Base-by-base conservation (phyloP, 2,329 filamentous ascomycete species). In the Colletotrichum lentis region DNA sequence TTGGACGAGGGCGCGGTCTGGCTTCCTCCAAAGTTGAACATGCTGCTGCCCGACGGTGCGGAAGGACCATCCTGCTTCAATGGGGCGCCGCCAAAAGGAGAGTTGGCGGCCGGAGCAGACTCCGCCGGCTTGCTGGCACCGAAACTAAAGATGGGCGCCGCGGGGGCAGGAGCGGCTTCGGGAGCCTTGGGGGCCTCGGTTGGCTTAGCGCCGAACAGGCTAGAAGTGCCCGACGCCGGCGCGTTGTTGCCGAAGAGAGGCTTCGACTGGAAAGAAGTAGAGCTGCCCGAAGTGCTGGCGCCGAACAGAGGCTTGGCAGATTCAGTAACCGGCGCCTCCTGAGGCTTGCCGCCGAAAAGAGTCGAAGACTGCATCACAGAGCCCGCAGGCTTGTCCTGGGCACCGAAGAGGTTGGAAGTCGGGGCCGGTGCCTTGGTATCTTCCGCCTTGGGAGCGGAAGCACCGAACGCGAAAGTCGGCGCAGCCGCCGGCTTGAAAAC, bases 21-120 rank as follows among this genome's bases (percentile, higher is more conserved):
- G 69, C 71, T 66, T 11, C 72, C 75, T 22, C 81, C 82, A 71
- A 84, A 84, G 67, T 74, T 78, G 69, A 80, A 78, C n/a, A 76
- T 75, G 2, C 76, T 75, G 2, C 76, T 71, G 5, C 74, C 69
- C 14, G 74, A 72, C 10, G 73, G 69, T 49, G 57, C 73, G 72
- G 59, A 76, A 7, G 72, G 69, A 11, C 70, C 70, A 39, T 72
- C 62, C 65, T 84, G 79, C 70, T 83, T 82, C 73, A 84, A 80
- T 18, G 78, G 79, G 60, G 80, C 81, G 39, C 79, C 79, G 56
- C 76, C 78, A 71, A 85, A 83, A 68, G 79, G 64, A 22, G 76
- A 73, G 61, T 67, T 72, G 11, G 50, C 11, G 12, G 50, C 50
- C 14, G 50, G 50, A 5, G 73, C 81, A 16, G 75, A 57, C 22